Evolutionary conservation across 208 protist species (phyloP), one percentile per base, ranked within the genome.

Genomic region (Acanthamoeba royreba): DNA sequence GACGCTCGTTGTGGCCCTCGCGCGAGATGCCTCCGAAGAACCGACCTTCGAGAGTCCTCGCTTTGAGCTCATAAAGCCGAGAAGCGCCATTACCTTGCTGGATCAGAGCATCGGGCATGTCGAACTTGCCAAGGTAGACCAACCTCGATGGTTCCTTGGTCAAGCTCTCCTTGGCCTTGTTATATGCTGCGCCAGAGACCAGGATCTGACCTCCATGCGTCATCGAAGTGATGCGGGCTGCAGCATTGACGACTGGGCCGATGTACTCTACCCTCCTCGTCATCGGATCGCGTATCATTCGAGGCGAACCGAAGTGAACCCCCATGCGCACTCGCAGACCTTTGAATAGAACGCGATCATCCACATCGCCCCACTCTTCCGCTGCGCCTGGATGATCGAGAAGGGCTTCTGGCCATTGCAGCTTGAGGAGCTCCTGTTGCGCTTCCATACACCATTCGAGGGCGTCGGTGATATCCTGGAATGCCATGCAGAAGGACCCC

Each of bases 401-500:
- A 5, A 91, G 58, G 7, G 46, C 55, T 11, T 91, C 85, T 25
- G 88, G 88, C 88, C 88, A 90, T 0, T 88, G 4, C 22, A 17
- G 33, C n/a, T 81, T 81, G 31, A 93, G 19, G 35, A 93, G 66
- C 46, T 38, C 33, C 63, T 93, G 42, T 25, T 93, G 88, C 19
- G n/a, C 88, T 11, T 47, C 88, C 53, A 81, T 49, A 45, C 88
- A 93, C 53, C 53, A 93, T 28, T 55, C 33, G 1, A 81, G 31
- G 1, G 88, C 88, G 15, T 74, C 88, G 38, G 15, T 40, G 28
- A 63, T 49, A 38, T 93, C 31, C 31, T 93, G 88, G 66, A 93
- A 93, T 4, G 88, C 88, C 88, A 93, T 35, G 31, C 53, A 81
- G 66, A 93, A 93, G n/a, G 88, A 91, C 15, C 85, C 85, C 58